Evolutionary conservation across 768 basidiomycete genomes (phyloP).

Genomic region (Daedaleopsis sinensis): DNA sequence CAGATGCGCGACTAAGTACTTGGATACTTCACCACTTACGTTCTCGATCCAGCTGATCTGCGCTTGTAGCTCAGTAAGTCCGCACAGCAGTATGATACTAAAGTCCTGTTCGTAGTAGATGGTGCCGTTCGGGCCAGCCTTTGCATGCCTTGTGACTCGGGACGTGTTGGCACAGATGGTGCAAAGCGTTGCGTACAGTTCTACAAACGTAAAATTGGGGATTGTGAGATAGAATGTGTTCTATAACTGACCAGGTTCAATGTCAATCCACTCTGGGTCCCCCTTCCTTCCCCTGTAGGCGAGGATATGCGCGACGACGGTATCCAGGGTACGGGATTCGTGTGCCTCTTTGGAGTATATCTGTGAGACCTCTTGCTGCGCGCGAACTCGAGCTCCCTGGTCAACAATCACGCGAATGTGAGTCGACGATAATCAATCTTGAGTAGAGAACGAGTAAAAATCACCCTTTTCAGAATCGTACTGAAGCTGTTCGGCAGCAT

Average conservation of each 20-base stretch:
- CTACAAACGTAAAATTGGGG: constrained; percentile 15
- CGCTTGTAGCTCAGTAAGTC: constrained; percentile 48
- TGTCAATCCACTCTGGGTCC: constrained; percentile 38
- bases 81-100: constrained; percentile 46
- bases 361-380: not conserved
- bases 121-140: not conserved
- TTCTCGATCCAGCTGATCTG: constrained; percentile 47
- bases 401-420: no score
- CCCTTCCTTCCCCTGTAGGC: constrained; percentile 34
- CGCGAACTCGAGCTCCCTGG: constrained; percentile 3
- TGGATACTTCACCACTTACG: constrained; percentile 6
- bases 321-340: constrained; percentile 16
- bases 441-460: no score
- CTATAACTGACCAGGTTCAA: constrained; percentile 32
- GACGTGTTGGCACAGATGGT: constrained; percentile 38
- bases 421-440: no score
- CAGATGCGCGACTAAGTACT: not conserved
- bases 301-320: constrained; percentile 29
- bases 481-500: no score
- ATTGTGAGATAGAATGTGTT: no score
- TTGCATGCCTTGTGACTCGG: constrained; percentile 16
- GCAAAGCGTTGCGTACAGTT: constrained; percentile 37
- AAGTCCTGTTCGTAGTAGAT: constrained; percentile 37
- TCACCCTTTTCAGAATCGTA: no score
- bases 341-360: not conserved